Evolutionary conservation across 2,329 filamentous ascomycete species (phyloP).

Genomic region (Pestalotiopsis fici): DNA sequence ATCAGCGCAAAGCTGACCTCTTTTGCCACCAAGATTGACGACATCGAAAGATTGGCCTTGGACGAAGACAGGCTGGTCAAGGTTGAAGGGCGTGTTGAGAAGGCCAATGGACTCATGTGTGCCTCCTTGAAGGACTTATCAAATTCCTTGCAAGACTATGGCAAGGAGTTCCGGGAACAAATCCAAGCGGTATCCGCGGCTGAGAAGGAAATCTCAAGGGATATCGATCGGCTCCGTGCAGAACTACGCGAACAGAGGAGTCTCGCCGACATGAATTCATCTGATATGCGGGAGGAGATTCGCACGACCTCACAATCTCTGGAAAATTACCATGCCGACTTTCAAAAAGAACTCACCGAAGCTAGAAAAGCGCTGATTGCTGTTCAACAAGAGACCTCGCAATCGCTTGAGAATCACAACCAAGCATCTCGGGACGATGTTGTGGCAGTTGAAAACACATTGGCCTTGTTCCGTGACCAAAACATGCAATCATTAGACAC

Average conservation of each 20-base stretch:
- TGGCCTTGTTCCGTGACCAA: background rate
- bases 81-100: background rate
- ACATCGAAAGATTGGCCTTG: background rate
- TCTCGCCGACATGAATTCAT: background rate
- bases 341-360: background rate
- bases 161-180: background rate
- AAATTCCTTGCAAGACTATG: background rate
- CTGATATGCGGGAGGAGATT: background rate
- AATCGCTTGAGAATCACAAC: background rate
- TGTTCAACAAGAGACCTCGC: background rate
- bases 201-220: background rate
- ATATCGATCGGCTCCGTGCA: background rate
- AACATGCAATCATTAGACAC: background rate
- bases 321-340: background rate
- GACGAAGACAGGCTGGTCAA: background rate
- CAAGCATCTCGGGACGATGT: background rate
- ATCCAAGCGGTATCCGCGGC: background rate
- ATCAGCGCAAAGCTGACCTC: background rate
- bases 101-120: background rate
- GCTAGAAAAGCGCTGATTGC: background rate
- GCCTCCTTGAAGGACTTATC: background rate
- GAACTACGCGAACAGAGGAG: background rate
- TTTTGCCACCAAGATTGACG: background rate
- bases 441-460: background rate
- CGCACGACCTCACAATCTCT: background rate